Conservation (phyloP, 192 early-diverging fungal species). For the Chytriomyces confervae region DNA sequence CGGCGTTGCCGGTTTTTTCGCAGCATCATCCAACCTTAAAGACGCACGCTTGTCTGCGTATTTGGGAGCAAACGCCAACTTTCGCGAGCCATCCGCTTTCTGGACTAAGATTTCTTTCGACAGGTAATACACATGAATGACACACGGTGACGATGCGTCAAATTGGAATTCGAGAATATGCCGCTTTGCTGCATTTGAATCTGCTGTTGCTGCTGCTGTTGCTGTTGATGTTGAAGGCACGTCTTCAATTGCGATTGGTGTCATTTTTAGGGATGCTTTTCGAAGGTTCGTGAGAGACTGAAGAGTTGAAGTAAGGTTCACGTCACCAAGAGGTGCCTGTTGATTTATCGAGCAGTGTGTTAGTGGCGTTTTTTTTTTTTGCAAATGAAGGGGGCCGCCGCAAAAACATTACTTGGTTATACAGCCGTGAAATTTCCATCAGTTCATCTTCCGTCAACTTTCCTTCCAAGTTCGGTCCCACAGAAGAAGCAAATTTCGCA, state of each 20-base stretch:
- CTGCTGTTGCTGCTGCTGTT: background rate
- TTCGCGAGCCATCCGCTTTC: background rate
- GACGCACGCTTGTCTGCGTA: background rate
- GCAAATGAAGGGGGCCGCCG: too few relatives aligned
- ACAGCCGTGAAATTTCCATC: constrained; percentile 1
- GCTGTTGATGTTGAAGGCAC: background rate
- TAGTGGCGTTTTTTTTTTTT: background rate
- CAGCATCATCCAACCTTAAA: too few relatives aligned
- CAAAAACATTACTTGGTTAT: constrained; percentile 7
- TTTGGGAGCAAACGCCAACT: constrained; percentile 19
- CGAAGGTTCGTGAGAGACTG: constrained; percentile 23
- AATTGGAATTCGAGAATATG: constrained; percentile 31
- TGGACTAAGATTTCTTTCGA: constrained; percentile 18
- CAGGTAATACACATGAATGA: constrained; percentile 26
- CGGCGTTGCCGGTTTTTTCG: too few relatives aligned
- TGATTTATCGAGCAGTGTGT: background rate
- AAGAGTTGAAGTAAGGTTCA: constrained; percentile 14
- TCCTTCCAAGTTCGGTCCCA: constrained; percentile 6
- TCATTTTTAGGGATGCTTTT: constrained; percentile 23
- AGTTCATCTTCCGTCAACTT: constrained; percentile 20
- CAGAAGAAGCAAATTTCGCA: too few relatives aligned
- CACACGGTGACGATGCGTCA: constrained; percentile 19
- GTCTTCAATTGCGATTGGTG: background rate
- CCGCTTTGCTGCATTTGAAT: background rate
- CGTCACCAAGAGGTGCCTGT: constrained; percentile 19